Percentiles rank a stretch among this genome's conserved stretches.
phyloP scores from a whole-genome alignment of 116 monocot species.

The Phalaenopsis hybrid region DNA sequence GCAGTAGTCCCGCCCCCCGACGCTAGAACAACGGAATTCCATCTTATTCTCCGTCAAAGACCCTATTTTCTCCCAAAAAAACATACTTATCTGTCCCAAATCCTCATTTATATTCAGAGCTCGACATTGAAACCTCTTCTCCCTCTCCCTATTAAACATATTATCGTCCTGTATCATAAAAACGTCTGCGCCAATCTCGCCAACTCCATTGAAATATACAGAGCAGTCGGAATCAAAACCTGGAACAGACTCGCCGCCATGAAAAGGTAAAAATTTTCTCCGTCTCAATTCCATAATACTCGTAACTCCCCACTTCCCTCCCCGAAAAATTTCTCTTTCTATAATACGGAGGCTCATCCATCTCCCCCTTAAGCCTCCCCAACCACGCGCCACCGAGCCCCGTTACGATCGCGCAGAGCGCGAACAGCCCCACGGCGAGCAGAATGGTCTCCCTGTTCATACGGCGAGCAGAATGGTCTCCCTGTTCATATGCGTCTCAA shows the following conservation, averaged over 20 bases:
- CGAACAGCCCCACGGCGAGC: slow-evolving; percentile 31
- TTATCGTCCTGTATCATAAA: slow-evolving; percentile 47
- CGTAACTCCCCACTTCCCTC: slow-evolving; percentile 23
- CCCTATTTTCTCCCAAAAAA: no score
- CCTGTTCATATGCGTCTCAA: slow-evolving; percentile 79
- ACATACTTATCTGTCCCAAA: no score
- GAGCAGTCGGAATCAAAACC: slow-evolving; percentile 71
- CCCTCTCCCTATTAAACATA: slow-evolving; percentile 10
- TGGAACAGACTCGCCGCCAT: slow-evolving; percentile 62
- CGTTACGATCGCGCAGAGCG: slow-evolving; percentile 40
- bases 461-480: no score
- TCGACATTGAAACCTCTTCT: slow-evolving; percentile 56
- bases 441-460: slow-evolving; percentile 77
- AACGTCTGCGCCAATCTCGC: slow-evolving; percentile 59
- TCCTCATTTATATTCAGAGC: no score
- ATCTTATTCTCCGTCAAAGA: slow-evolving; percentile 95
- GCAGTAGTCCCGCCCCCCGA: slow-evolving; percentile 55
- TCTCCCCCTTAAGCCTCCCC: slow-evolving; percentile 30
- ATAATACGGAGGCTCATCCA: slow-evolving; percentile 50
- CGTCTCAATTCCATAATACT: slow-evolving; percentile 31
- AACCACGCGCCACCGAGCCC: slow-evolving; percentile 61
- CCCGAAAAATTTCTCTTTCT: slow-evolving; percentile 46
- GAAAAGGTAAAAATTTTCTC: slow-evolving; percentile 17
- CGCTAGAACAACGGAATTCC: slow-evolving; percentile 59
- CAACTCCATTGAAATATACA: slow-evolving; percentile 86